Evolutionary conservation across 352 stramenopile genomes (phyloP).

Genomic region (Saprolegnia parasitica): DNA sequence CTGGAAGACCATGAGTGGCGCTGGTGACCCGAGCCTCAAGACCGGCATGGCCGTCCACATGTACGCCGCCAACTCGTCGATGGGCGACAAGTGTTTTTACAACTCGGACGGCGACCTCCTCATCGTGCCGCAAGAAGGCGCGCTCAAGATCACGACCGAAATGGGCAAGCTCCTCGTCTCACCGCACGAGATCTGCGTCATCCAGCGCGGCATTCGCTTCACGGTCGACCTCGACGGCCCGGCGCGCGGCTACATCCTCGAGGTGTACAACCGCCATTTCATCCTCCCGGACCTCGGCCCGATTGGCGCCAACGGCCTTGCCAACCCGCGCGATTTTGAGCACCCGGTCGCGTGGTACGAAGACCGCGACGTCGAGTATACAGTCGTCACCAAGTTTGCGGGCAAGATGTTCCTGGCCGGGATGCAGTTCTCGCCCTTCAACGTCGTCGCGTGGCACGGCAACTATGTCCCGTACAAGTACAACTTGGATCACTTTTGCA

Average conservation of each 20-base stretch:
- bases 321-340: slow-evolving; percentile 94
- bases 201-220: slow-evolving; percentile 94
- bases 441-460: slow-evolving; percentile 97
- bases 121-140: slow-evolving; percentile 90
- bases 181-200: slow-evolving; percentile 93
- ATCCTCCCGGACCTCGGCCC: slow-evolving; percentile 91
- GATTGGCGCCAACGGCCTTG: slow-evolving; percentile 94
- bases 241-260: slow-evolving; percentile 91
- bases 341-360: slow-evolving; percentile 87
- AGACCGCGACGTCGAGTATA: slow-evolving; percentile 69
- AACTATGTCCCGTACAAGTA: slow-evolving; percentile 98
- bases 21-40: slow-evolving; percentile 86
- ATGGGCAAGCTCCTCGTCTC: slow-evolving; percentile 81
- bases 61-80: slow-evolving; percentile 87
- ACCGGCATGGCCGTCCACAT: slow-evolving; percentile 90
- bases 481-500: slow-evolving; percentile 93
- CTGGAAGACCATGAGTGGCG: slow-evolving; percentile 74
- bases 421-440: slow-evolving; percentile 91
- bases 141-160: slow-evolving; percentile 90
- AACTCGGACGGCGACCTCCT: slow-evolving; percentile 96
- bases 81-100: slow-evolving; percentile 89
- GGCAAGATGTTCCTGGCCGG: slow-evolving; percentile 81
- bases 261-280: slow-evolving; percentile 95
- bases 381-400: slow-evolving; percentile 84
- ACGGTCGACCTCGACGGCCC: slow-evolving; percentile 72